Conservation (phyloP, 1,284 basidiomycete genomes). For the Rhodotorula sp. region DNA sequence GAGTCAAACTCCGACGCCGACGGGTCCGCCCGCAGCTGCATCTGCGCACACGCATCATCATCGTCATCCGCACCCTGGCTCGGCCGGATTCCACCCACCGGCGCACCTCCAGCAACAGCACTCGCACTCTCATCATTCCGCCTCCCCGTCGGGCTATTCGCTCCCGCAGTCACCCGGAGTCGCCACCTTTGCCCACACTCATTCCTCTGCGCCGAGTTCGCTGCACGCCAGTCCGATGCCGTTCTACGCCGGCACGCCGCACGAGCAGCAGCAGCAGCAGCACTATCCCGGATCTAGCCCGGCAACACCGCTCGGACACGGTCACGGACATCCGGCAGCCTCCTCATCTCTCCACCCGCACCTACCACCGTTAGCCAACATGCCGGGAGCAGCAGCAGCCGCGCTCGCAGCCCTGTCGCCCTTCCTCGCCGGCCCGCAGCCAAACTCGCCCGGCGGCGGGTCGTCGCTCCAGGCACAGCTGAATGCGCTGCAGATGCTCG, state of each 20-base stretch:
- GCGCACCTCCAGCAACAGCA: background rate
- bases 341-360: background rate
- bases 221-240: constrained; percentile 14
- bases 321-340: background rate
- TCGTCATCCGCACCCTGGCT: background rate
- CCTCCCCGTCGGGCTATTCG: background rate
- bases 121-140: background rate
- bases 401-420: background rate
- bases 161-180: background rate
- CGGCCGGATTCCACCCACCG: background rate
- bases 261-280: constrained; percentile 9
- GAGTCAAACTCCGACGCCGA: constrained; percentile 8
- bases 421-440: background rate
- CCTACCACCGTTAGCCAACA: background rate
- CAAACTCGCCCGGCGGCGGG: background rate
- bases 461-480: background rate
- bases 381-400: background rate
- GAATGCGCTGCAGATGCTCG: constrained; percentile 10
- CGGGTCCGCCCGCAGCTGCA: background rate
- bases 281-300: background rate
- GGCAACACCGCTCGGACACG: background rate
- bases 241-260: background rate
- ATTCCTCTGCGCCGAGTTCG: constrained; percentile 3
- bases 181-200: background rate
- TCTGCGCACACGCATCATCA: background rate